A percentile compares a stretch with the other conserved stretches of the same genome.
phyloP scores from a whole-genome alignment of 208 protist species.

The Trichomonas vaginalis region DNA sequence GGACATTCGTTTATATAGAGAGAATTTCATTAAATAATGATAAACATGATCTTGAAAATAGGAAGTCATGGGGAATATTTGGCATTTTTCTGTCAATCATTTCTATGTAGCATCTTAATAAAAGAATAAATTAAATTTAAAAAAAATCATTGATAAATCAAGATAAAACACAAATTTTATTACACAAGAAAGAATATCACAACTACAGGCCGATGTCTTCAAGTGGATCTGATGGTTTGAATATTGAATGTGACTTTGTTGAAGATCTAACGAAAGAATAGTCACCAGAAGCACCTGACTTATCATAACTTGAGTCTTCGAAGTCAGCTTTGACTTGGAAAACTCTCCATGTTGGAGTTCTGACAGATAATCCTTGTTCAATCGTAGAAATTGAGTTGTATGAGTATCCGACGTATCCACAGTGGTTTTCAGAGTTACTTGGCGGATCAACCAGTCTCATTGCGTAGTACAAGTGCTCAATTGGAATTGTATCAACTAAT shows the following conservation, averaged over 20 bases:
- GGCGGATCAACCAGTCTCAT: background rate
- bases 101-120: too few species aligned
- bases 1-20: too few species aligned
- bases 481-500: background rate
- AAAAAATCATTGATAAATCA: too few species aligned
- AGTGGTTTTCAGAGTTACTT: background rate
- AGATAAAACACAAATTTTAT: too few species aligned
- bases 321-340: background rate
- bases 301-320: background rate
- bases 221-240: background rate
- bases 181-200: too few species aligned
- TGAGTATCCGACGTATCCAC: background rate
- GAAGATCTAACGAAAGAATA: background rate
- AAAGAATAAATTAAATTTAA: too few species aligned
- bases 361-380: background rate
- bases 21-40: too few species aligned
- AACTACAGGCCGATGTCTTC: too few species aligned
- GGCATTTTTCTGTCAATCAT: too few species aligned
- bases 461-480: background rate
- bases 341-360: background rate
- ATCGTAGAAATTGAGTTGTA: background rate
- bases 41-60: too few species aligned
- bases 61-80: too few species aligned
- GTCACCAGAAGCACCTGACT: background rate
- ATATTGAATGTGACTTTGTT: background rate